Evolutionary conservation across 2,329 filamentous ascomycete species (phyloP), one percentile per base, ranked within the genome.

Genomic region (Penicillium hesseltinei): DNA sequence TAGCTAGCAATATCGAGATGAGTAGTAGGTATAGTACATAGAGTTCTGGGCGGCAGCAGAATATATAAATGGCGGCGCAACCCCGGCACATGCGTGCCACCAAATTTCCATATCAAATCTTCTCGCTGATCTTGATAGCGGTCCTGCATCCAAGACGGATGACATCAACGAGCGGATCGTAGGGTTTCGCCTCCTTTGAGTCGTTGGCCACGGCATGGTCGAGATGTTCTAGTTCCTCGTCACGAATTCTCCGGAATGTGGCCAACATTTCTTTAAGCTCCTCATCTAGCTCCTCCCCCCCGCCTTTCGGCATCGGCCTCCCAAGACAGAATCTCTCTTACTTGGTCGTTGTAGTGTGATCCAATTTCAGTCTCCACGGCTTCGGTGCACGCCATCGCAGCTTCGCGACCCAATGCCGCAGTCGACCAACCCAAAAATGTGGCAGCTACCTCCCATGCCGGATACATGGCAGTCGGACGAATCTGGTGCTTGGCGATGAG

Each of bases 291-390:
- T 90, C 89, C 71, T 95, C 91, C 0, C 92, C 92, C 92, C 48
- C 87, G 82, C 9, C 79, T 81, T 75, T 93, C 85, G 80, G 92
- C 90, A 63, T 88, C 83, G 8, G 84, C 80, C 56, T 91, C 84
- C 88, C 96, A 97, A 61, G 89, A 87, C 39, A 97, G 75, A 66
- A 99, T 77, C 52, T 85, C 83, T 27, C 91, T 81, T 42, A 99
- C 91, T 78, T 99, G 94, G 62, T 87, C 86, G 72, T 97, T 97
- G 74, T 99, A 99, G 77, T 99, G 94, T 29, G 86, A 86, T 2
- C 94, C 94, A 62, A 99, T 99, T 79, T 97, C 94, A 7, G 93
- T 99, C 81, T 99, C 94, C 1, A 99, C 93, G 1, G 94, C 94
- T 77, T 99, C 94, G 0, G 94, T 97, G 73, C 94, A 99, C 13